phyloP scores from a whole-genome alignment of 305 asterid species.

The Fraxinus ornus region DNA sequence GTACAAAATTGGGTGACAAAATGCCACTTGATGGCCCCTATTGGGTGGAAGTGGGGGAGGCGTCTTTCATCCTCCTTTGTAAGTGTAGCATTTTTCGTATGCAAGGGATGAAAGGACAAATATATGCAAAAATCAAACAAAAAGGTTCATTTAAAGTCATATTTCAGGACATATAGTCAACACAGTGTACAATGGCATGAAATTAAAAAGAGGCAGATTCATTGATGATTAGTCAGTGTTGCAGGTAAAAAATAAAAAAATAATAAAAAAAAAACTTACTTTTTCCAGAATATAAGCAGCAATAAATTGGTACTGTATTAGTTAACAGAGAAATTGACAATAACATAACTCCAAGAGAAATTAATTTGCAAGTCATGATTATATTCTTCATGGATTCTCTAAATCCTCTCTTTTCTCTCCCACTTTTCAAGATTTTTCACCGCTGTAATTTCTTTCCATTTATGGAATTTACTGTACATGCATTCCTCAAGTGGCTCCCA shows the following conservation, averaged over 20 bases:
- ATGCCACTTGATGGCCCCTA: no score
- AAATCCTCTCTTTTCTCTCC: background rate
- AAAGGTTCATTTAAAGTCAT: background rate
- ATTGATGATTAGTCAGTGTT: background rate
- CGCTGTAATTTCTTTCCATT: background rate
- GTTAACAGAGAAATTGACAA: background rate
- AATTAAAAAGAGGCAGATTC: background rate
- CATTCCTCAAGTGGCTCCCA: conserved; percentile 30
- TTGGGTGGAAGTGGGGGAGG: no score
- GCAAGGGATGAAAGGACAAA: background rate
- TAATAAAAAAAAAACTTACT: background rate
- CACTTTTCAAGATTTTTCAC: background rate
- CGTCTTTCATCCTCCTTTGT: no score
- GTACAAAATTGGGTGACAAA: no score
- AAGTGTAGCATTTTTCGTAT: background rate
- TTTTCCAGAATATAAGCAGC: background rate
- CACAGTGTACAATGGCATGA: background rate
- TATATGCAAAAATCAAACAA: background rate
- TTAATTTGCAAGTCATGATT: background rate
- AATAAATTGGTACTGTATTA: background rate
- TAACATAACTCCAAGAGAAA: background rate
- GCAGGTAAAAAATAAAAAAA: background rate
- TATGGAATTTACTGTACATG: background rate
- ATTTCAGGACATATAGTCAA: background rate
- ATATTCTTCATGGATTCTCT: background rate